Evolutionary conservation across 2,329 filamentous ascomycete genomes (phyloP), one percentile per base, ranked within the genome.

Genomic region (Hirsutella thompsonii): DNA sequence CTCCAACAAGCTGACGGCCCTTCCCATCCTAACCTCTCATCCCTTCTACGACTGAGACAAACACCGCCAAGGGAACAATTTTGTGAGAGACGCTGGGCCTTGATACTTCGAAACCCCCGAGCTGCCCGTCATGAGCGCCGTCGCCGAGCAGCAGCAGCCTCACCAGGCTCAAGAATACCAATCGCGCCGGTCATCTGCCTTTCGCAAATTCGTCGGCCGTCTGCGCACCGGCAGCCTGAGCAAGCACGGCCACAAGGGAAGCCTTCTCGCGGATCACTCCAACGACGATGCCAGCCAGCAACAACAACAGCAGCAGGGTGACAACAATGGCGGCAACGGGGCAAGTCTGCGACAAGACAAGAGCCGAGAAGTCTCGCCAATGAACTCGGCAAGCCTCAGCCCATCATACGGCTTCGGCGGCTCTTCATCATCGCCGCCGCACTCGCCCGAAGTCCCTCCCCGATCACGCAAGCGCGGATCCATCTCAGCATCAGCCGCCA

Each of bases 181-280:
- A 11, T 11, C 16, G 10, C 33, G 18, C 11, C 33, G 34, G 19
- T 18, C 40, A 14, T 16, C 34, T 13, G 33, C 18, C 32, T 14
- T 43, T 18, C 38, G 42, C 42, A 46, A 42, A 30, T 39, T 49
- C 23, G 46, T 47, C 32, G 44, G 42, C 21, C 47, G 47, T 8
- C 38, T 47, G 16, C 46, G 46, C 20, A 41, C 39, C 36, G 38
- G 21, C 23, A 44, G 46, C 34, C 5, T 30, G 26, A 14, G 2
- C 26, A 39, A 39, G 28, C 4, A 18, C 13, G n/a, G 13, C 37
- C 16, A 38, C 37, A 38, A 23, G 3, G 37, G 37, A 9, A 23
- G 37, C 9, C 37, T 38, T 9, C n/a, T 38, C n/a, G n/a, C n/a
- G n/a, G n/a, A n/a, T n/a, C n/a, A n/a, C 4, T 18, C 37, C 14